phyloP scores from a whole-genome alignment of 495 filamentous ascomycete species.

The Penicillium samsonianum region DNA sequence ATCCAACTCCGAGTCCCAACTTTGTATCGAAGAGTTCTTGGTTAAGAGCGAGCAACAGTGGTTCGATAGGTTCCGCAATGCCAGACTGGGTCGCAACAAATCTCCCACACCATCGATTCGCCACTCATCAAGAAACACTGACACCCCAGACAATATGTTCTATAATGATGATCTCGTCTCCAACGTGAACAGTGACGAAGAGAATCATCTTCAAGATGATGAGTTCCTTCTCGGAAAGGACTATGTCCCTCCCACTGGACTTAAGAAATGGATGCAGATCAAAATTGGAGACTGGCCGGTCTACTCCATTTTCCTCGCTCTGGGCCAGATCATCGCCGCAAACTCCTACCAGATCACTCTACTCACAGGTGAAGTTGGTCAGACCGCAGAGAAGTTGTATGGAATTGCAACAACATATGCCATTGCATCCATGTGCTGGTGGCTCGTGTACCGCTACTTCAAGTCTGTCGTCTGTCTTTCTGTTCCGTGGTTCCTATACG shows the following conservation, averaged over 20 bases:
- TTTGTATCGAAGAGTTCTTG: conserved; percentile 69
- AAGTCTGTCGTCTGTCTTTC: conserved; percentile 63
- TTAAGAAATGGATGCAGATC: conserved; percentile 55
- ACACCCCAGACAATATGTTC: conserved; percentile 37
- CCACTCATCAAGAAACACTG: conserved; percentile 29
- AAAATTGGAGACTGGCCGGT: conserved; percentile 65
- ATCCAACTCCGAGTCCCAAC: conserved; percentile 55
- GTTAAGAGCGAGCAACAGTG: conserved; percentile 69
- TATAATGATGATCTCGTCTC: conserved; percentile 37
- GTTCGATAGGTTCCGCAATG: conserved; percentile 63
- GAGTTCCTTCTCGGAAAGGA: conserved; percentile 67
- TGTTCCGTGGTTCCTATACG: conserved; percentile 63
- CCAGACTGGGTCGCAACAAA: conserved; percentile 51
- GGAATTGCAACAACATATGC: conserved; percentile 67
- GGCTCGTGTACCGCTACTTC: conserved; percentile 62
- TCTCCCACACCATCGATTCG: conserved; percentile 50
- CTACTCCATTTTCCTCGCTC: conserved; percentile 66
- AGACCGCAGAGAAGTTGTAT: conserved; percentile 66
- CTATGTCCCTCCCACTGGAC: conserved; percentile 65
- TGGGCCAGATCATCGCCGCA: conserved; percentile 69
- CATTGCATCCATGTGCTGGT: conserved; percentile 63
- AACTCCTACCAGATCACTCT: conserved; percentile 75
- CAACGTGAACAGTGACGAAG: conserved; percentile 33
- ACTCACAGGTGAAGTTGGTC: conserved; percentile 62
- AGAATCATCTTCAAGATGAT: conserved; percentile 26